Conservation (phyloP, 345 rosid genomes). For the thale cress (Arabidopsis thaliana) region TAIR10.1 NC_003070.9:20944001-20944500, state of each 20-base stretch:
- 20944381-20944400: slow-evolving; percentile 82
- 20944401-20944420: slow-evolving; percentile 94
- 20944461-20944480: background rate
- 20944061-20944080: slow-evolving; percentile 16
- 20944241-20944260: slow-evolving; percentile 23
- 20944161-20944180: slow-evolving; percentile 38
- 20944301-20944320: slow-evolving; percentile 41
- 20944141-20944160: slow-evolving; percentile 29
- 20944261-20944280: background rate
- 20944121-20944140: background rate
- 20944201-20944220: slow-evolving; percentile 69
- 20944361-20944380: slow-evolving; percentile 76
- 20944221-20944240: slow-evolving; percentile 83
- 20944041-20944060: slow-evolving; percentile 7
- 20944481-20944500: slow-evolving; percentile 55
- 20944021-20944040: slow-evolving; percentile 61
- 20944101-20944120: slow-evolving; percentile 23
- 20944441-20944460: background rate
- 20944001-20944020: slow-evolving; percentile 59
- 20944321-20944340: slow-evolving; percentile 87
- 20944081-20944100: slow-evolving; percentile 26
- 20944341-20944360: slow-evolving; percentile 76
- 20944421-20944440: slow-evolving; percentile 39
- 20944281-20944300: background rate
- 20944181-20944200: slow-evolving; percentile 50